Evolutionary conservation across 148 eudicot species (phyloP).

Genomic region (Gaultheria prostrata): DNA sequence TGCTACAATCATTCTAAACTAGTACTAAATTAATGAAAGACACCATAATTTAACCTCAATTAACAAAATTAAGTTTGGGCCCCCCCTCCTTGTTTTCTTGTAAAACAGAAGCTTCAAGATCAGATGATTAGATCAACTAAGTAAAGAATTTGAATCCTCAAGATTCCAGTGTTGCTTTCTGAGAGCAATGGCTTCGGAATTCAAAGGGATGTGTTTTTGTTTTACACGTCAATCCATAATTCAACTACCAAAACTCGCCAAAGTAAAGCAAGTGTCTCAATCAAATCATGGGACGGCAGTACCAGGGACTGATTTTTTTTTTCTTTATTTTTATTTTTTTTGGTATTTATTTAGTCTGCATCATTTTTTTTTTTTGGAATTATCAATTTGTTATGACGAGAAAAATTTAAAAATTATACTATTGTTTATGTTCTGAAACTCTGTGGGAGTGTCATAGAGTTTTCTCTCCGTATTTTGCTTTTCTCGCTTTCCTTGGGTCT

Average conservation of each 20-base stretch:
- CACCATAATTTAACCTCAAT: neutral
- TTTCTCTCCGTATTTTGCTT: too few relatives aligned
- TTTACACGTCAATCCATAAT: neutral
- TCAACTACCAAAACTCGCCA: neutral
- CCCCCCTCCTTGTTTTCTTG: neutral
- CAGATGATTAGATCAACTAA: neutral
- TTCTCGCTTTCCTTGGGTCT: too few relatives aligned
- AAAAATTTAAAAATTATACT: too few relatives aligned
- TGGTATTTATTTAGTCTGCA: too few relatives aligned
- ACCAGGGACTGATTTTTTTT: neutral
- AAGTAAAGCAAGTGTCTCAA: neutral
- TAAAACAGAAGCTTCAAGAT: neutral
- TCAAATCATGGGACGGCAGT: neutral
- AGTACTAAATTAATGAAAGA: too few relatives aligned
- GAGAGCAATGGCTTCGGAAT: constrained; percentile 5
- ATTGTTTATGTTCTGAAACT: too few relatives aligned
- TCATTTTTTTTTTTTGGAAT: too few relatives aligned
- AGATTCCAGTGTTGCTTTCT: constrained; percentile 3
- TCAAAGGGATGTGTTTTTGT: neutral
- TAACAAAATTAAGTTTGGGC: neutral
- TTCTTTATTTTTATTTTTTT: too few relatives aligned
- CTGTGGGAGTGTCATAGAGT: too few relatives aligned
- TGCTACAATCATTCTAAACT: too few relatives aligned
- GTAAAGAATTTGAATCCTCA: neutral
- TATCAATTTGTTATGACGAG: too few relatives aligned